These are phyloP conservation scores for Tetrapisispora fleetii DNA, from an alignment of 805 yeast genomes.

Conservation along the genomic window DNA sequence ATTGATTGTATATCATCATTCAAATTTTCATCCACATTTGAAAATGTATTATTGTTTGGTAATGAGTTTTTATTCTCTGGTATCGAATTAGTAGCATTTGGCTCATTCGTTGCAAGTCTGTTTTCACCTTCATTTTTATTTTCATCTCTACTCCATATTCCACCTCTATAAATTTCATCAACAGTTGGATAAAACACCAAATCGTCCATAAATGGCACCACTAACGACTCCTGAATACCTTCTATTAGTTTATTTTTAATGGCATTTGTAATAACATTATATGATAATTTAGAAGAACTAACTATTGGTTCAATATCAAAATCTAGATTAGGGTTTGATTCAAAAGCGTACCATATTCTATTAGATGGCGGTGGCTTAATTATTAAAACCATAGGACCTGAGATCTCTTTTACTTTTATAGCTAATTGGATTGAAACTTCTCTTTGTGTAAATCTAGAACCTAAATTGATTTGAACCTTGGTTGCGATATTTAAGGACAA, in stretches of 20 bases:
- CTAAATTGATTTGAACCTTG: conserved; percentile 63
- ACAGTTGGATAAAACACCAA: conserved; percentile 56
- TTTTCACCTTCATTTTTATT: not conserved
- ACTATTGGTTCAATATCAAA: conserved; percentile 84
- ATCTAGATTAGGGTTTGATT: conserved; percentile 64
- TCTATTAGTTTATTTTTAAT: conserved; percentile 73
- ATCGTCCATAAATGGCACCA: conserved; percentile 85
- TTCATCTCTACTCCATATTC: conserved; percentile 53
- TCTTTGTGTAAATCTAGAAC: conserved; percentile 61
- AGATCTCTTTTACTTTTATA: conserved; percentile 54
- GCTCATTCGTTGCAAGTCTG: not conserved
- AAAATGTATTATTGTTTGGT: not conserved
- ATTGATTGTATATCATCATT: not conserved
- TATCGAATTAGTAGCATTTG: not conserved
- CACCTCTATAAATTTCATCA: conserved; percentile 76
- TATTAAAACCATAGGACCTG: conserved; percentile 61
- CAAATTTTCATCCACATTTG: not conserved
- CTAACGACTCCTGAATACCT: conserved; percentile 69
- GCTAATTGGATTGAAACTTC: conserved; percentile 69
- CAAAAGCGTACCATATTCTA: conserved; percentile 86
- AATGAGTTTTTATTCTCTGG: not conserved
- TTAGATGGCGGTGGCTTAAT: conserved; percentile 87
- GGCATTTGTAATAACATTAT: conserved; percentile 67
- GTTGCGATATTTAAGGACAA: conserved; percentile 71
- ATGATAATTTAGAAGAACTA: conserved; percentile 71